Conservation (phyloP, 2,329 filamentous ascomycete species). For the Pseudogymnoascus sp. region DNA sequence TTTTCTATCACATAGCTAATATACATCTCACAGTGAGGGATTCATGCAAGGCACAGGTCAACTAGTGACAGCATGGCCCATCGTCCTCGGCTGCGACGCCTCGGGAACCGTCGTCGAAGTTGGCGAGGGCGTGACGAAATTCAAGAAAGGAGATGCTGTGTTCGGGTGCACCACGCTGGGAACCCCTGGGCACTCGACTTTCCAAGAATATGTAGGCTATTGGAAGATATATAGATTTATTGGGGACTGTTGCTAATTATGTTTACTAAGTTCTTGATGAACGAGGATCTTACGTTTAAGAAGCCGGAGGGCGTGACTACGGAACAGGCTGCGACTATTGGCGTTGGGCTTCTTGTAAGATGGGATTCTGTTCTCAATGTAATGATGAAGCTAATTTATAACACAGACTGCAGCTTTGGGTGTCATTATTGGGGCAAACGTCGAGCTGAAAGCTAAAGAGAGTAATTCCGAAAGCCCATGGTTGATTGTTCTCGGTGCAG, state of each 20-base stretch:
- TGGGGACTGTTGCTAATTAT: background rate
- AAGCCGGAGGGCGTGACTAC: conserved; percentile 22
- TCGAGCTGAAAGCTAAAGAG: conserved; percentile 18
- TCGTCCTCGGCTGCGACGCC: conserved; percentile 34
- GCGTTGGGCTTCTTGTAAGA: conserved; percentile 31
- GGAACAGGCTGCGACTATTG: conserved; percentile 31
- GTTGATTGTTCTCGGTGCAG: conserved; percentile 32
- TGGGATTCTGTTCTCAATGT: background rate
- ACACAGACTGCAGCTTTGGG: conserved; percentile 32
- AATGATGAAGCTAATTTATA: background rate
- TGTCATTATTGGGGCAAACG: conserved; percentile 26
- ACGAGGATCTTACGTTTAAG: conserved; percentile 32
- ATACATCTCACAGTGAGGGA: conserved; percentile 22
- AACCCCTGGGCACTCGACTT: conserved; percentile 28
- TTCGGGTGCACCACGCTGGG: conserved; percentile 33
- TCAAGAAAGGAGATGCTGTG: conserved; percentile 31
- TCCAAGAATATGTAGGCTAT: conserved; percentile 29
- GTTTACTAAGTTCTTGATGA: conserved; percentile 28
- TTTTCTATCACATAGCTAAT: conserved; percentile 12
- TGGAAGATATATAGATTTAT: background rate
- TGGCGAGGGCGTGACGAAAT: conserved; percentile 26
- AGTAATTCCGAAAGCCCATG: conserved; percentile 27
- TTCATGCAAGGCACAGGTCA: conserved; percentile 31
- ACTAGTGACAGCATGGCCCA: conserved; percentile 30
- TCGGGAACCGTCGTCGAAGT: conserved; percentile 29